These are phyloP conservation scores for Trichoderma semiorbis DNA, from an alignment of 2,329 filamentous ascomycete genomes.

Conservation along the genomic window DNA sequence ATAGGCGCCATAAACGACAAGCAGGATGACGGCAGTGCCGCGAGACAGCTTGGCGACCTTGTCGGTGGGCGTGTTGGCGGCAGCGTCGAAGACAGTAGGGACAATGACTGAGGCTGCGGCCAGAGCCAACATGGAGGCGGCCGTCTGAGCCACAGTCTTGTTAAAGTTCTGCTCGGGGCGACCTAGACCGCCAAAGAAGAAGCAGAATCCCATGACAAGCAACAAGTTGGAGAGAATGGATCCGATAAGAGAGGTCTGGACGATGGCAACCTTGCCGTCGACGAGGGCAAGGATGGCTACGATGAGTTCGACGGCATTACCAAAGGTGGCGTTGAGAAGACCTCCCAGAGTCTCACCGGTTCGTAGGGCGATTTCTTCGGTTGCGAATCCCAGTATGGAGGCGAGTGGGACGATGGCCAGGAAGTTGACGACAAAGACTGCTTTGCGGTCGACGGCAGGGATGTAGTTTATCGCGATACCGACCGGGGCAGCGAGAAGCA, in stretches of 20 bases:
- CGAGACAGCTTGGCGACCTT: constrained; percentile 64
- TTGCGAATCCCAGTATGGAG: constrained; percentile 80
- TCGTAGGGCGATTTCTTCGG: constrained; percentile 80
- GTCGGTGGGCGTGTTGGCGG: constrained; percentile 37
- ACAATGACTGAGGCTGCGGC: constrained; percentile 81
- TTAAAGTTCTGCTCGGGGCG: constrained; percentile 86
- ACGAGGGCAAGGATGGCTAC: constrained; percentile 80
- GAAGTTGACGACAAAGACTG: constrained; percentile 86
- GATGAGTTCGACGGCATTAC: constrained; percentile 88
- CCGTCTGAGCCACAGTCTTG: constrained; percentile 85
- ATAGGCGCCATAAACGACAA: constrained; percentile 79
- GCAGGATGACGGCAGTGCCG: constrained; percentile 73
- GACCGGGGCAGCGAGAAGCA: constrained; percentile 73
- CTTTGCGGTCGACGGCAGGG: constrained; percentile 50
- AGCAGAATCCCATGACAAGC: constrained; percentile 86
- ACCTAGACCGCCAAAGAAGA: constrained; percentile 80
- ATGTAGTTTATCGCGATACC: constrained; percentile 74
- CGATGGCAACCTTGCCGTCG: constrained; percentile 73
- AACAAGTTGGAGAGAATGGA: constrained; percentile 89
- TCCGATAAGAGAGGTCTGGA: constrained; percentile 88
- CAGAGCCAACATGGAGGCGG: constrained; percentile 74
- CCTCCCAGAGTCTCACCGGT: constrained; percentile 85
- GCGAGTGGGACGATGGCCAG: constrained; percentile 89
- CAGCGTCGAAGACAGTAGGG: constrained; percentile 75
- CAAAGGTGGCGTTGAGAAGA: constrained; percentile 85